Conservation (phyloP, 2,329 filamentous ascomycete species). For the Penicillium palitans region DNA sequence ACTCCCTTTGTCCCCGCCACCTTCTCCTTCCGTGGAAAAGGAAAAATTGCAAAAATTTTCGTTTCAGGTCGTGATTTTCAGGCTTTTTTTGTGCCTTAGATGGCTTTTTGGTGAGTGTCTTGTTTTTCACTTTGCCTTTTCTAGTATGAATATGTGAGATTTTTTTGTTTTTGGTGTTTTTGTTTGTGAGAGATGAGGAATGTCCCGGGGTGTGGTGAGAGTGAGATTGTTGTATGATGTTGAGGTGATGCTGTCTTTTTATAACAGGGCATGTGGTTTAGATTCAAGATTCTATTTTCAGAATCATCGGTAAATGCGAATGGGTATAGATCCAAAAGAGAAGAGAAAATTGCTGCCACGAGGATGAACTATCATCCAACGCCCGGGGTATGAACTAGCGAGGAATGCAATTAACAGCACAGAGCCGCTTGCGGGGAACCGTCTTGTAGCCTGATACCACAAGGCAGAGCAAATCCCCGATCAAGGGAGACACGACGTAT, state of each 20-base stretch:
- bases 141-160: neutral
- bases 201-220: neutral
- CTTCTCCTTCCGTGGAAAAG: neutral
- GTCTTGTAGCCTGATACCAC: neutral
- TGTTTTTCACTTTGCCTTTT: neutral
- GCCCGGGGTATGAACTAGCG: neutral
- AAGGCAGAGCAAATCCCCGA: neutral
- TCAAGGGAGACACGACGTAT: neutral
- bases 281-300: neutral
- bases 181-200: neutral
- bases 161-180: neutral
- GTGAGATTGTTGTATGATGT: neutral
- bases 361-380: neutral
- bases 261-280: neutral
- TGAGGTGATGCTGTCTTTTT: neutral
- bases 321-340: neutral
- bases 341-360: neutral
- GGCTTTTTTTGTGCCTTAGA: neutral
- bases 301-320: neutral
- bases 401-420: conserved; percentile 1
- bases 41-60: conserved; percentile 7
- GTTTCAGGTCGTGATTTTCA: conserved; percentile 7
- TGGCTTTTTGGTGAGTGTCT: neutral
- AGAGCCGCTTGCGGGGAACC: neutral
- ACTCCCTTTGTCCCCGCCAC: conserved; percentile 6